Evolutionary conservation across 768 basidiomycete species (phyloP).

Genomic region (Lactifluus volemus): DNA sequence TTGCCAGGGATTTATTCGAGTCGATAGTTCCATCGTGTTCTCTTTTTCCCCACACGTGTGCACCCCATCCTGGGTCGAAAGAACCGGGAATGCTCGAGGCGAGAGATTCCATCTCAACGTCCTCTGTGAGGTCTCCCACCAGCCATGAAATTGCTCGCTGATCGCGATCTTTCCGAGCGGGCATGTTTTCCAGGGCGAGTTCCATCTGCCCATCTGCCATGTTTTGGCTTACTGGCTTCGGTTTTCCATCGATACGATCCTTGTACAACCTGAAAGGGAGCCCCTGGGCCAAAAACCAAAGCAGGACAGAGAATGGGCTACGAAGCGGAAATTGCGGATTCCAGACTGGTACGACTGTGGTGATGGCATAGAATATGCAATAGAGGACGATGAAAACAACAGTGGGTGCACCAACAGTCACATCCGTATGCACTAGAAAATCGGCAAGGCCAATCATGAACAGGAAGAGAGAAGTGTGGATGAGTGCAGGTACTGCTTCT

Average conservation of each 20-base stretch:
- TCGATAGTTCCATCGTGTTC: not conserved
- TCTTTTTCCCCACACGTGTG: not conserved
- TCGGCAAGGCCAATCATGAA: slow-evolving; percentile 42
- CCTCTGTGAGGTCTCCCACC: not conserved
- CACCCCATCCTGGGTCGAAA: slow-evolving; percentile 2
- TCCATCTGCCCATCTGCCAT: slow-evolving; percentile 14
- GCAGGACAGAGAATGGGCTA: not conserved
- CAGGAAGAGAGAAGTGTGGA: slow-evolving; percentile 41
- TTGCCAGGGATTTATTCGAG: not conserved
- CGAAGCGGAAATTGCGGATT: slow-evolving; percentile 11
- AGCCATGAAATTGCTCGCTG: slow-evolving; percentile 14
- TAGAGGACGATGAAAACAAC: slow-evolving; percentile 2
- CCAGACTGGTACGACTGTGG: slow-evolving; percentile 1
- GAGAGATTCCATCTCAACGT: slow-evolving; percentile 14
- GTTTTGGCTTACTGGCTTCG: not conserved
- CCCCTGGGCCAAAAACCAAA: slow-evolving; percentile 5
- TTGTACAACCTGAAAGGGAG: not conserved
- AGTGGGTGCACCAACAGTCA: not conserved
- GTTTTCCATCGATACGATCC: not conserved
- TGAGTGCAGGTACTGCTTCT: slow-evolving; percentile 36
- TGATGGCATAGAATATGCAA: slow-evolving; percentile 8
- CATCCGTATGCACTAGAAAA: slow-evolving; percentile 31
- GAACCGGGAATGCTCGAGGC: slow-evolving; percentile 11
- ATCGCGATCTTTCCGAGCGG: slow-evolving; percentile 5
- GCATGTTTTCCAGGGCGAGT: slow-evolving; percentile 12